Evolutionary conservation across 805 yeast species (phyloP).

Genomic region (Suhomyces emberorum): DNA sequence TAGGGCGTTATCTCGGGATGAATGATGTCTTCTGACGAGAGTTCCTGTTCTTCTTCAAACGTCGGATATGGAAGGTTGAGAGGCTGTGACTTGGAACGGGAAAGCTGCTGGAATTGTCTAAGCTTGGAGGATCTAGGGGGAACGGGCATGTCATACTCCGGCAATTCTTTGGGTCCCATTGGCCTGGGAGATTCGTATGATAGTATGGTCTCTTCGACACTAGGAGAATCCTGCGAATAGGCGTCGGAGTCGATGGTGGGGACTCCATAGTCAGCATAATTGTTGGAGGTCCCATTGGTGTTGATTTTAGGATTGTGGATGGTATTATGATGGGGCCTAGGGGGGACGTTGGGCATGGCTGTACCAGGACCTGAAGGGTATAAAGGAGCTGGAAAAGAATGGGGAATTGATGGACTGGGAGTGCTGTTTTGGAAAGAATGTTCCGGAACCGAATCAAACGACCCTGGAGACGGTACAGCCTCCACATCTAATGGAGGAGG

Average conservation of each 20-base stretch:
- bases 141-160: conserved; percentile 24
- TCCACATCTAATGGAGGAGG: conserved; percentile 16
- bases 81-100: conserved; percentile 6
- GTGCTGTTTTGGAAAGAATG: not conserved
- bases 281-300: not conserved
- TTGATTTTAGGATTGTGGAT: not conserved
- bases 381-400: not conserved
- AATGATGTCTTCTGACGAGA: not conserved
- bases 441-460: not conserved
- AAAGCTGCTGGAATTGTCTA: conserved; percentile 12
- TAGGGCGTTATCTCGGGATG: not conserved
- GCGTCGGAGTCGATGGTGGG: no score
- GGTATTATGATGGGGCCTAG: not conserved
- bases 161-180: conserved; percentile 39
- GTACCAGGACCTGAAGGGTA: not conserved
- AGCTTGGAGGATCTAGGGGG: conserved; percentile 2
- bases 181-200: conserved; percentile 34
- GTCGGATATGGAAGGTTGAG: conserved; percentile 6
- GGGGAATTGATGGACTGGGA: not conserved
- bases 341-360: conserved; percentile 4
- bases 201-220: conserved; percentile 21
- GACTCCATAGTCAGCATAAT: not conserved
- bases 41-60: not conserved
- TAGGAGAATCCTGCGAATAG: not conserved
- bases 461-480: not conserved